These are phyloP conservation scores for Haematococcus lacustris DNA, from an alignment of 139 green algal genomes.

Conservation along the genomic window DNA sequence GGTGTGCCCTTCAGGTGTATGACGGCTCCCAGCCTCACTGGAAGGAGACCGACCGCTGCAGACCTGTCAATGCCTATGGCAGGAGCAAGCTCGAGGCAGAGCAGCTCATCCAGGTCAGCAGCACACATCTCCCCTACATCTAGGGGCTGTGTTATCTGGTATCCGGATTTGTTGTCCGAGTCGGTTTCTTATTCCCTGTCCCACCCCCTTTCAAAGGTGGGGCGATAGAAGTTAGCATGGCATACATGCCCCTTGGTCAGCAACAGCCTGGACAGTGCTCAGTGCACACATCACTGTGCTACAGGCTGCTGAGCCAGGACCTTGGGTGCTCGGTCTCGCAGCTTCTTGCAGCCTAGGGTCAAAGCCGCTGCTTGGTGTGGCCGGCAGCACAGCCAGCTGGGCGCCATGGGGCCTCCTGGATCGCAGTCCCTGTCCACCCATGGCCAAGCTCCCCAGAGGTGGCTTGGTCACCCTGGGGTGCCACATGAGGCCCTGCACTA, in stretches of 20 bases:
- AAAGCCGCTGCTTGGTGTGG: too few species aligned
- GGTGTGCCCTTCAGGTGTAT: conserved; percentile 42
- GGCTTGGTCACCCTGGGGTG: too few species aligned
- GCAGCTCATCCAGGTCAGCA: conserved; percentile 25
- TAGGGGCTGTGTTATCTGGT: too few species aligned
- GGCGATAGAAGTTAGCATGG: too few species aligned
- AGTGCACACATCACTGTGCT: neutral
- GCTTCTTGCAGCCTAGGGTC: too few species aligned
- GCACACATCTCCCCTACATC: neutral
- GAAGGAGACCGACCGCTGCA: conserved; percentile 36
- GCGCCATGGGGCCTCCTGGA: too few species aligned
- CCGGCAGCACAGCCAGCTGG: too few species aligned
- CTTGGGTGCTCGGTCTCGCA: too few species aligned
- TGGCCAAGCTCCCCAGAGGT: too few species aligned
- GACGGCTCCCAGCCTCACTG: conserved; percentile 37
- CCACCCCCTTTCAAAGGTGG: neutral
- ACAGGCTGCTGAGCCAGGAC: too few species aligned
- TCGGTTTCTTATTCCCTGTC: neutral
- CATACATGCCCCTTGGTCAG: neutral
- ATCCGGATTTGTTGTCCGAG: neutral
- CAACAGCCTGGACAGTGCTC: neutral
- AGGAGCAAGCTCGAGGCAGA: conserved; percentile 66
- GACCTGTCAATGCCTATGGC: conserved; percentile 76
- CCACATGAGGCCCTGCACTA: too few species aligned
- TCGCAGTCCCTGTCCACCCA: too few species aligned